Percentiles rank a stretch among this genome's conserved stretches.
Evolutionary conservation across 1,284 basidiomycete species (phyloP).

Genomic region (Vanrija pseudolonga): DNA sequence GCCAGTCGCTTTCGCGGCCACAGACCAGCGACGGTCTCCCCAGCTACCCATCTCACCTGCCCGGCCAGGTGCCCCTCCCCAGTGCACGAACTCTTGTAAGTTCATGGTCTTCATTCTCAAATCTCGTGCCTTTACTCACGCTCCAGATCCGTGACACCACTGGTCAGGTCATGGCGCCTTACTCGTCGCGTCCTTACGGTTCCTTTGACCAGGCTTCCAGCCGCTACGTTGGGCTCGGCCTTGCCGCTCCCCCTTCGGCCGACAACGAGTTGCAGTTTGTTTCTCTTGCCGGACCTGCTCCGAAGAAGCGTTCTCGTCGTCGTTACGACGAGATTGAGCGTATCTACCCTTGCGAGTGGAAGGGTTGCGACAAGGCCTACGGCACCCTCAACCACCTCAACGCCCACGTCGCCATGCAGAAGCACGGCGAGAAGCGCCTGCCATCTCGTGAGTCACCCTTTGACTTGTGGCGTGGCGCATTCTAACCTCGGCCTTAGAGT

Average conservation of each 20-base stretch:
- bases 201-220: constrained; percentile 23
- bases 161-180: constrained; percentile 6
- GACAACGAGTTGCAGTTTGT: constrained; percentile 17
- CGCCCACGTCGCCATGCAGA: constrained; percentile 57
- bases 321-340: constrained; percentile 57
- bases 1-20: constrained; percentile 15
- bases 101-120: constrained; percentile 16
- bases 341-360: constrained; percentile 55
- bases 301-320: constrained; percentile 48
- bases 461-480: not conserved
- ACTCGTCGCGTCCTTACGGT: constrained; percentile 20
- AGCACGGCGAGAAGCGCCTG: constrained; percentile 55
- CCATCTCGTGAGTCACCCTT: constrained; percentile 49
- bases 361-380: constrained; percentile 56
- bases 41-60: constrained; percentile 23
- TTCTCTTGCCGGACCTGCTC: constrained; percentile 31
- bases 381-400: constrained; percentile 57
- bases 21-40: constrained; percentile 44
- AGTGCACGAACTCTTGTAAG: constrained; percentile 32
- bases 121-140: constrained; percentile 3
- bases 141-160: too few relatives aligned
- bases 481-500: constrained; percentile 59
- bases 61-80: constrained; percentile 25
- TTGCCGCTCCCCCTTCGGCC: not conserved
- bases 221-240: constrained; percentile 4